phyloP scores from a whole-genome alignment of 2,329 filamentous ascomycete species.

The Graphiopsis chlorocephala region DNA sequence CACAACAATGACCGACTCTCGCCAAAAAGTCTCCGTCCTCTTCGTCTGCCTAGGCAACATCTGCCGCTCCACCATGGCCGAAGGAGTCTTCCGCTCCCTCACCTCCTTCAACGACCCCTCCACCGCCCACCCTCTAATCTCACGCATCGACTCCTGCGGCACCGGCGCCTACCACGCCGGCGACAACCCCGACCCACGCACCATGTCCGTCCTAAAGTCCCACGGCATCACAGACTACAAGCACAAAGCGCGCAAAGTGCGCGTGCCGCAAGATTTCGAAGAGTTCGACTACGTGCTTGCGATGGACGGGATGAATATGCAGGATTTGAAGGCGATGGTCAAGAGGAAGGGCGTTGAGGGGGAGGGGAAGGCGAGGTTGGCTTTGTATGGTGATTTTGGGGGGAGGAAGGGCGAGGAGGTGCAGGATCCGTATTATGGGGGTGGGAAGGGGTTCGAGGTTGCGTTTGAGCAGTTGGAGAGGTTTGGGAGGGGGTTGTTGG shows the following conservation, averaged over 20 bases:
- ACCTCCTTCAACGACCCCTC: constrained; percentile 39
- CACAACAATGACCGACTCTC: constrained; percentile 18
- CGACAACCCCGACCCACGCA: constrained; percentile 74
- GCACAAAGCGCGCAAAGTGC: constrained; percentile 73
- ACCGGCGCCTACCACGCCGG: constrained; percentile 85
- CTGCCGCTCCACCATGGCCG: constrained; percentile 88
- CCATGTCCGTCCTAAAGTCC: constrained; percentile 70
- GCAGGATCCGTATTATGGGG: constrained; percentile 92
- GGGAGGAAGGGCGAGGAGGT: constrained; percentile 65
- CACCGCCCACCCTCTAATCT: constrained; percentile 54
- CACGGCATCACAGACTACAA: constrained; percentile 75
- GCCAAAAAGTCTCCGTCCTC: constrained; percentile 63
- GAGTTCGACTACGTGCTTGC: constrained; percentile 91
- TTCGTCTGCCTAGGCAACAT: constrained; percentile 98
- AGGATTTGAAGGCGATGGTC: constrained; percentile 63
- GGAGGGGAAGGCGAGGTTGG: constrained; percentile 43
- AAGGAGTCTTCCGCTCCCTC: constrained; percentile 81
- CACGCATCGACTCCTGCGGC: constrained; percentile 79
- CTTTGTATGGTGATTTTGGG: constrained; percentile 81
- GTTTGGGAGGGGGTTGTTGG: constrained; percentile 75
- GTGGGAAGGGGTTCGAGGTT: constrained; percentile 71
- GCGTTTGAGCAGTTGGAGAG: constrained; percentile 81
- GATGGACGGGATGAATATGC: constrained; percentile 85
- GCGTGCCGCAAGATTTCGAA: constrained; percentile 67
- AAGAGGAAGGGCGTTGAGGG: constrained; percentile 48